Conservation (phyloP, 2,329 filamentous ascomycete species). For the Cryphonectria parasitica region DNA sequence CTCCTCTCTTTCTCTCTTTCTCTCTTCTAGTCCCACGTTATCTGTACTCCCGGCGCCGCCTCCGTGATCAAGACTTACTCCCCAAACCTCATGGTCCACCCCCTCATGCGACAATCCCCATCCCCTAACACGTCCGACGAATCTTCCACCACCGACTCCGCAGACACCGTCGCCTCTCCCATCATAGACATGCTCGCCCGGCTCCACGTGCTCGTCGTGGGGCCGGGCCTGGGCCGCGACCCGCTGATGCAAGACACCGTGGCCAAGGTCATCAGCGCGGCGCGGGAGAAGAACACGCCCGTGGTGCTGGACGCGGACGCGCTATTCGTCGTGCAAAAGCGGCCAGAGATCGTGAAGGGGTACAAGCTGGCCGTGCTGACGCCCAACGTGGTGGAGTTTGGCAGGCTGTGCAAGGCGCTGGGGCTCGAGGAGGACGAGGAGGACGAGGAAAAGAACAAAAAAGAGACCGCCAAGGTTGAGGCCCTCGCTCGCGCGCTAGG, state of each 20-base stretch:
- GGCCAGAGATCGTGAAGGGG: conserved; percentile 77
- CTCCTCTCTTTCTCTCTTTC: background rate
- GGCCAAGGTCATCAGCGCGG: conserved; percentile 76
- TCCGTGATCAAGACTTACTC: conserved; percentile 97
- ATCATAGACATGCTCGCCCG: conserved; percentile 83
- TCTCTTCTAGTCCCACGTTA: conserved; percentile 75
- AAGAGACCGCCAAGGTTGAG: conserved; percentile 58
- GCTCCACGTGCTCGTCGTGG: conserved; percentile 90
- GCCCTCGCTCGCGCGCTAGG: conserved; percentile 74
- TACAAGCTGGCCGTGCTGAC: conserved; percentile 87
- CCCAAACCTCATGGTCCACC: conserved; percentile 97
- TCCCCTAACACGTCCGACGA: conserved; percentile 49
- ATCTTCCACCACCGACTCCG: conserved; percentile 51
- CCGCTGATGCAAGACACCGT: conserved; percentile 87
- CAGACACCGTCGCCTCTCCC: conserved; percentile 63
- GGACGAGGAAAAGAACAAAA: conserved; percentile 46
- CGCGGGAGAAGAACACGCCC: conserved; percentile 71
- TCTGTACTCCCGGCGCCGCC: conserved; percentile 87
- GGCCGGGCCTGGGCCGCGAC: conserved; percentile 89
- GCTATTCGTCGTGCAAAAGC: conserved; percentile 73
- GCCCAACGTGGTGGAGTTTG: conserved; percentile 94
- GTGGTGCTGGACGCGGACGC: conserved; percentile 94
- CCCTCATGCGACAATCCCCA: conserved; percentile 80
- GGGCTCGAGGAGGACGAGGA: conserved; percentile 66
- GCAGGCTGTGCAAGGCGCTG: conserved; percentile 75